phyloP scores from a whole-genome alignment of 2,329 filamentous ascomycete species.

The Didymella pinodella region DNA sequence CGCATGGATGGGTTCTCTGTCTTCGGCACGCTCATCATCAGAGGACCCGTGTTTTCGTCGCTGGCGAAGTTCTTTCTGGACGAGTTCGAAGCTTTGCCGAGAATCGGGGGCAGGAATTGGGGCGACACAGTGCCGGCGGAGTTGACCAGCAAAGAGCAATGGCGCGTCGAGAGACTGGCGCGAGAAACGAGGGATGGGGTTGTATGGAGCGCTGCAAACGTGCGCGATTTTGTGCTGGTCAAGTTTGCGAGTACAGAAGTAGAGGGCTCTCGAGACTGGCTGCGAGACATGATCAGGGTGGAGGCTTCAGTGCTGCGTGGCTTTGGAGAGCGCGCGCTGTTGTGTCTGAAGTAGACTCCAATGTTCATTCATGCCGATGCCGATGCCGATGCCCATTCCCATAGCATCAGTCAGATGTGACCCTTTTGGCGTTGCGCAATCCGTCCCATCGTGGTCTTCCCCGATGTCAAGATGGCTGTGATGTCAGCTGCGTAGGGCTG shows the following conservation, averaged over 20 bases:
- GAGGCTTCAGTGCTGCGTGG: conserved; percentile 74
- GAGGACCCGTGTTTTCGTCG: conserved; percentile 72
- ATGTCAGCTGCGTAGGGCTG: conserved; percentile 13
- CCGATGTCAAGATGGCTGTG: background rate
- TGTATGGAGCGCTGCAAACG: conserved; percentile 51
- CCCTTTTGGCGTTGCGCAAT: background rate
- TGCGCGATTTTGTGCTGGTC: conserved; percentile 78
- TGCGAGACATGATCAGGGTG: conserved; percentile 74
- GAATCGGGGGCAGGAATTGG: conserved; percentile 85
- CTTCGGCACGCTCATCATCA: conserved; percentile 84
- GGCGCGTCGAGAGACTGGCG: conserved; percentile 61
- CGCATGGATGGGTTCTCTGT: conserved; percentile 78
- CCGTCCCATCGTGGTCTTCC: background rate
- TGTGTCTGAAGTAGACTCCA: conserved; percentile 63
- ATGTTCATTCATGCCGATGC: conserved; percentile 4
- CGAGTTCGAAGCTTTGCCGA: conserved; percentile 79
- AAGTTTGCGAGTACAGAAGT: conserved; percentile 88
- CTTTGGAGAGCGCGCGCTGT: conserved; percentile 82
- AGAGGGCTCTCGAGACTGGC: conserved; percentile 81
- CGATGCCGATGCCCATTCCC: conserved; percentile 2
- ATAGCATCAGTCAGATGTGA: background rate
- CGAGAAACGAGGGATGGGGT: conserved; percentile 60
- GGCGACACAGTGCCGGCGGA: conserved; percentile 53
- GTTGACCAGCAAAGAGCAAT: conserved; percentile 55
- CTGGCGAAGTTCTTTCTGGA: conserved; percentile 77